Evolutionary conservation across 192 early-diverging fungal species (phyloP).

Genomic region (Phycomyces blakesleeanus): DNA sequence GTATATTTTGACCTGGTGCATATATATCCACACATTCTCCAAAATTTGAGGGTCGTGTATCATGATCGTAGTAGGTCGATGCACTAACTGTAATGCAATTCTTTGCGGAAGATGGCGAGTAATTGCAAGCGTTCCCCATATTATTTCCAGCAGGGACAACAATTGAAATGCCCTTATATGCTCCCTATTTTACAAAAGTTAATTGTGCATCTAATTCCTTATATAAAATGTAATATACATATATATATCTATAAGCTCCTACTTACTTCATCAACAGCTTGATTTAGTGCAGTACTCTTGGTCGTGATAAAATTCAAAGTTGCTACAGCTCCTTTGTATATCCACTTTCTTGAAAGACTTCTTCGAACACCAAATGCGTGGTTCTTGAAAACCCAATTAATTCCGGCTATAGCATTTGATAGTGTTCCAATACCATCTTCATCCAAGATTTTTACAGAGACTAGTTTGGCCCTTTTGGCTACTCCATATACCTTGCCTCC

Average conservation of each 20-base stretch:
- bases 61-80: slow-evolving; percentile 67
- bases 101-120: slow-evolving; percentile 54
- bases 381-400: slow-evolving; percentile 33
- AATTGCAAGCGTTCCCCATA: slow-evolving; percentile 59
- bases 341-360: slow-evolving; percentile 17
- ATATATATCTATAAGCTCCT: too few species aligned
- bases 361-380: too few species aligned
- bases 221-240: too few species aligned
- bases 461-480: slow-evolving; percentile 64
- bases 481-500: slow-evolving; percentile 62
- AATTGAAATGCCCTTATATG: slow-evolving; percentile 59
- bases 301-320: slow-evolving; percentile 75
- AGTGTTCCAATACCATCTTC: slow-evolving; percentile 50
- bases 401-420: slow-evolving; percentile 40
- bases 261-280: too few species aligned
- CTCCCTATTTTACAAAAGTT: slow-evolving; percentile 24
- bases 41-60: slow-evolving; percentile 77
- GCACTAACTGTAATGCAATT: slow-evolving; percentile 79
- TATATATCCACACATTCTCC: slow-evolving; percentile 94
- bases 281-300: too few species aligned
- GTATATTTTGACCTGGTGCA: slow-evolving; percentile 80
- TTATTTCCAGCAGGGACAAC: slow-evolving; percentile 77
- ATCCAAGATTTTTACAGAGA: slow-evolving; percentile 69
- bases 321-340: slow-evolving; percentile 29
- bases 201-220: too few species aligned